A percentile compares a stretch with the other conserved stretches of the same genome.
Evolutionary conservation across 1,139 yeast genomes (phyloP).

Genomic region (Yamadazyma atmosphaerica): DNA sequence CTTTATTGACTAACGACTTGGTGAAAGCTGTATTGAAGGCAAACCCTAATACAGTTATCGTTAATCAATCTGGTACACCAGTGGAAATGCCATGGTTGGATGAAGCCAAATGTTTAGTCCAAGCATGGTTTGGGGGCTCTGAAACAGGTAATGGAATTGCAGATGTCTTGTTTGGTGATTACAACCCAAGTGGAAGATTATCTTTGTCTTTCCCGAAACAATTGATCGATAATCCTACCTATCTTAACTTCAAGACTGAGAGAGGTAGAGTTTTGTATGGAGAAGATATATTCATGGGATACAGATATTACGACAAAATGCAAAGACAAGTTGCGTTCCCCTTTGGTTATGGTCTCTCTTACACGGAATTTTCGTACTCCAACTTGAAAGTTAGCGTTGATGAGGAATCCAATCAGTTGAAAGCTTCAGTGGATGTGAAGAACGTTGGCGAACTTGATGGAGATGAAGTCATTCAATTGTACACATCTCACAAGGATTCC

Average conservation of each 20-base stretch:
- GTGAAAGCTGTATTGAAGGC: constrained; percentile 47
- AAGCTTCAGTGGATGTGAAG: constrained; percentile 31
- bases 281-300: constrained; percentile 58
- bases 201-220: constrained; percentile 46
- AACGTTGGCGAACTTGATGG: constrained; percentile 43
- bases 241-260: constrained; percentile 30
- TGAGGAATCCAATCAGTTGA: constrained; percentile 13
- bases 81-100: constrained; percentile 60
- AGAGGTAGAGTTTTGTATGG: constrained; percentile 57
- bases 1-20: constrained; percentile 48
- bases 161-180: constrained; percentile 25
- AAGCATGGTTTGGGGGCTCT: constrained; percentile 44
- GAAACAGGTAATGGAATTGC: constrained; percentile 25
- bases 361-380: constrained; percentile 41
- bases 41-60: constrained; percentile 52
- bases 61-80: constrained; percentile 63
- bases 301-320: constrained; percentile 55
- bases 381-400: constrained; percentile 15
- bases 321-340: constrained; percentile 51
- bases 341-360: constrained; percentile 63
- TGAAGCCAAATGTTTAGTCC: constrained; percentile 46
- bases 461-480: constrained; percentile 47
- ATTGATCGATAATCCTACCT: constrained; percentile 45
- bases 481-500: constrained; percentile 37
- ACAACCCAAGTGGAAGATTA: constrained; percentile 29